Evolutionary conservation across 768 basidiomycete genomes (phyloP).

Genomic region (Collybia mongolica): DNA sequence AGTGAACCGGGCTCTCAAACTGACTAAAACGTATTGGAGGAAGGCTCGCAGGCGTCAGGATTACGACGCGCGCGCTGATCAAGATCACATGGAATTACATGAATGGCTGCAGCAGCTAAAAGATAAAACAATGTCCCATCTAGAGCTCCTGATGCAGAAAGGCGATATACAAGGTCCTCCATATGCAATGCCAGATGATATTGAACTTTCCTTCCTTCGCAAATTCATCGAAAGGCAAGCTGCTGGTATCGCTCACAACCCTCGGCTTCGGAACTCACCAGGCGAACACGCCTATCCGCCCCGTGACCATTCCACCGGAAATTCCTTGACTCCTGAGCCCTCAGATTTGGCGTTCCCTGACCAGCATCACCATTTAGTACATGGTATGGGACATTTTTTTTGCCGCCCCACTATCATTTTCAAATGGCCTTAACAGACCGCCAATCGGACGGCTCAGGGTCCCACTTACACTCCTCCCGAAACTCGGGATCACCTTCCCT

Average conservation of each 20-base stretch:
- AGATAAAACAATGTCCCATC: conserved; percentile 86
- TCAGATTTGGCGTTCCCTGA: conserved; percentile 43
- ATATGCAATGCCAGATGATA: conserved; percentile 76
- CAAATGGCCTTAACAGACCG: conserved; percentile 22
- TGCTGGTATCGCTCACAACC: conserved; percentile 76
- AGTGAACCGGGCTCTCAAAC: conserved; percentile 77
- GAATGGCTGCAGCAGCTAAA: conserved; percentile 88
- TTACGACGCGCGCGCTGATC: conserved; percentile 82
- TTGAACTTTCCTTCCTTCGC: conserved; percentile 75
- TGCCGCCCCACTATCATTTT: conserved; percentile 4
- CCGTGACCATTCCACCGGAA: conserved; percentile 39
- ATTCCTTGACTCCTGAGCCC: conserved; percentile 48
- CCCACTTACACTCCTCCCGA: conserved; percentile 36
- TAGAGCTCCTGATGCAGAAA: conserved; percentile 85
- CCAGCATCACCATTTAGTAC: conserved; percentile 27
- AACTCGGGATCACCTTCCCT: conserved; percentile 52
- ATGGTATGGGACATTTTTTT: conserved; percentile 23
- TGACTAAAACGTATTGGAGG: conserved; percentile 86
- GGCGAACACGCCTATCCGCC: conserved; percentile 35
- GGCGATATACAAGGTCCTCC: conserved; percentile 84
- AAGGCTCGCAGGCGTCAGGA: conserved; percentile 81
- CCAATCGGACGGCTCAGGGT: conserved; percentile 35
- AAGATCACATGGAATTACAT: conserved; percentile 87
- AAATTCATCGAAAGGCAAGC: conserved; percentile 82
- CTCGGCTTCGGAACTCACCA: conserved; percentile 63